Conservation (phyloP, 1,284 basidiomycete genomes). For the Bondarzewia mesenterica region DNA sequence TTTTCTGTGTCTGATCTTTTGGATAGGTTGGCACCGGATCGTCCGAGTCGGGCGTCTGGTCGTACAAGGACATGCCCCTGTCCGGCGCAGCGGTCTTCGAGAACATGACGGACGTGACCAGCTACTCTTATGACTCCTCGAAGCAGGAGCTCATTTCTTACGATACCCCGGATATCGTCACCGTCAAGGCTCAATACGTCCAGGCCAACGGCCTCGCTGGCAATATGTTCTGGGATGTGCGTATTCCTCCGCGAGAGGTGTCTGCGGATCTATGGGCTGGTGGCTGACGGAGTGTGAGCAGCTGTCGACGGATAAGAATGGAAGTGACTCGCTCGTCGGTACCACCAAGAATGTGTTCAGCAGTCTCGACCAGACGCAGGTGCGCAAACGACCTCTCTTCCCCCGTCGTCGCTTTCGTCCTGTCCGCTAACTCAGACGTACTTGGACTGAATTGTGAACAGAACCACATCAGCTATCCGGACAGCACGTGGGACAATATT, state of each 20-base stretch:
- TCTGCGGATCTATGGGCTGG: not conserved
- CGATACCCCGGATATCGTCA: slow-evolving; percentile 71
- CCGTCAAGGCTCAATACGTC: slow-evolving; percentile 74
- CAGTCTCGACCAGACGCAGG: slow-evolving; percentile 47
- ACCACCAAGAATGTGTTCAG: slow-evolving; percentile 39
- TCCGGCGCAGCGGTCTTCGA: slow-evolving; percentile 53
- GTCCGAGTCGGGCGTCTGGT: slow-evolving; percentile 61
- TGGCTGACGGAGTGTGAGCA: slow-evolving; percentile 25
- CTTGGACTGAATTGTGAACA: slow-evolving; percentile 6
- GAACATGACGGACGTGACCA: slow-evolving; percentile 68
- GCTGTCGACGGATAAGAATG: slow-evolving; percentile 59
- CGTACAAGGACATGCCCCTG: slow-evolving; percentile 70
- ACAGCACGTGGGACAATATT: slow-evolving; percentile 65
- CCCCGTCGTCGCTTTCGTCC: too few species aligned
- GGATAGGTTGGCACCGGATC: slow-evolving; percentile 71
- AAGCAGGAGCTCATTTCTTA: slow-evolving; percentile 69
- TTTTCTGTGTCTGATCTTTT: not conserved
- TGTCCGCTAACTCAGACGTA: not conserved
- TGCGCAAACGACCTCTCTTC: slow-evolving; percentile 6
- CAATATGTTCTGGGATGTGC: slow-evolving; percentile 76
- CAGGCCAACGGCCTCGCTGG: slow-evolving; percentile 57
- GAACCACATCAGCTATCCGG: slow-evolving; percentile 66
- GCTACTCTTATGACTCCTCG: slow-evolving; percentile 68
- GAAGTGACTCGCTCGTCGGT: slow-evolving; percentile 46
- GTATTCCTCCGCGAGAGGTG: slow-evolving; percentile 13